A percentile compares a stretch with the other conserved stretches of the same genome.
Conservation (phyloP, 805 yeast species). For the Metschnikowia baotianmanensis region DNA sequence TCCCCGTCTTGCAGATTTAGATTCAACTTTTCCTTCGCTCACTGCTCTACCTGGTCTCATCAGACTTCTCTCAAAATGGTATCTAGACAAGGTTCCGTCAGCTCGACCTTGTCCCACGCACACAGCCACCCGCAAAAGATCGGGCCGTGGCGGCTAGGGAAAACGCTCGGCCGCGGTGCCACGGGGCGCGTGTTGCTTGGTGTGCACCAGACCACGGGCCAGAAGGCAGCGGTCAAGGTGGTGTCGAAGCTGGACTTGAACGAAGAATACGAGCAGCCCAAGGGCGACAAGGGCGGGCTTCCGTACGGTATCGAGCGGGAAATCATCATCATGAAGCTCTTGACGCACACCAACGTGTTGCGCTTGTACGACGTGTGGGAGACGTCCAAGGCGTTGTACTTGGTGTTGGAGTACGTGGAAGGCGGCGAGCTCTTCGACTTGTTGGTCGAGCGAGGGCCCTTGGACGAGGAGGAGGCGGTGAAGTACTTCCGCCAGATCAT, state of each 20-base stretch:
- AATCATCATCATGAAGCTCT: constrained; percentile 93
- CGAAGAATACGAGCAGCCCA: constrained; percentile 30
- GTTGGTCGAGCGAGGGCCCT: constrained; percentile 66
- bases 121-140: constrained; percentile 51
- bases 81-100: constrained; percentile 60
- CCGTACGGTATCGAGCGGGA: constrained; percentile 98
- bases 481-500: constrained; percentile 75
- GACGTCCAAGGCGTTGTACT: constrained; percentile 80
- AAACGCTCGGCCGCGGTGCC: constrained; percentile 78
- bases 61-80: constrained; percentile 10
- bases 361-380: constrained; percentile 98
- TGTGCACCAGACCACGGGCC: constrained; percentile 65
- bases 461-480: constrained; percentile 71
- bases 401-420: constrained; percentile 79
- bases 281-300: constrained; percentile 43
- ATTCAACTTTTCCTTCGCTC: background rate
- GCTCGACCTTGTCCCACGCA: constrained; percentile 50
- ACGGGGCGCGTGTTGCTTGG: constrained; percentile 79
- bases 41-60: background rate
- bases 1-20: too few species aligned
- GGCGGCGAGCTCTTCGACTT: constrained; percentile 86
- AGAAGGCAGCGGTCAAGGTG: constrained; percentile 79
- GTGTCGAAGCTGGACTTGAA: constrained; percentile 62
- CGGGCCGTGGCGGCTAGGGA: constrained; percentile 83
- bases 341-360: constrained; percentile 91